Evolutionary conservation across 108 stramenopile genomes (phyloP).

Genomic region (Fragilariopsis cylindrus): DNA sequence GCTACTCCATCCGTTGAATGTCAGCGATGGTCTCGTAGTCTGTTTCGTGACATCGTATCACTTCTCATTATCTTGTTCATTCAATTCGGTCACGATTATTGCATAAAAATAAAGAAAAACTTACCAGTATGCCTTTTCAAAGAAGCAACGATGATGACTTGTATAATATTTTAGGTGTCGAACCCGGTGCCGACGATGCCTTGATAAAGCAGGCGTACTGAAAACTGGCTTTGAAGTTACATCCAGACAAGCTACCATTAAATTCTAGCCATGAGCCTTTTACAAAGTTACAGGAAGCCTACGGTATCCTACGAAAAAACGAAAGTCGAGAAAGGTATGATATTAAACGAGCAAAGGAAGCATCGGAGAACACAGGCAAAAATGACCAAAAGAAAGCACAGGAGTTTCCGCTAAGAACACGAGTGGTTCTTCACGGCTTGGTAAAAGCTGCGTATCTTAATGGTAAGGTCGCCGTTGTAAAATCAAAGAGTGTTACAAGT

Average conservation of each 20-base stretch:
- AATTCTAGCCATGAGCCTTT: conserved; percentile 42
- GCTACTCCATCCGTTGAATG: too few species aligned
- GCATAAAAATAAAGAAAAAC: conserved; percentile 20
- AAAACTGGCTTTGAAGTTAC: conserved; percentile 88
- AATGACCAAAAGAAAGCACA: too few species aligned
- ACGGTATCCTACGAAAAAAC: conserved; percentile 35
- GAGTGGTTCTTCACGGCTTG: too few species aligned
- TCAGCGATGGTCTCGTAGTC: too few species aligned
- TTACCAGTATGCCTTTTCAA: conserved; percentile 6
- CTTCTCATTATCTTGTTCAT: background rate
- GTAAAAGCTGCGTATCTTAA: too few species aligned
- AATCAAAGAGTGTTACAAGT: too few species aligned
- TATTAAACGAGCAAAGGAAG: conserved; percentile 27
- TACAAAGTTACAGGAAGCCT: conserved; percentile 37
- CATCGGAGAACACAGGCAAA: background rate
- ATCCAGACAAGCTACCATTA: conserved; percentile 88
- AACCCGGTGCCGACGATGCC: conserved; percentile 70
- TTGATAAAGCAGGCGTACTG: conserved; percentile 95
- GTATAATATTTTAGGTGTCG: conserved; percentile 90
- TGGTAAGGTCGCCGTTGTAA: too few species aligned
- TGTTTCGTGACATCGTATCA: too few species aligned
- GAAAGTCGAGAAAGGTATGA: conserved; percentile 20
- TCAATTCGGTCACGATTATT: too few species aligned
- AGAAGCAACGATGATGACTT: conserved; percentile 66
- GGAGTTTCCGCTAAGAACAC: too few species aligned